Base-by-base conservation (phyloP, 768 basidiomycete genomes). In the Auriscalpium orientale region DNA sequence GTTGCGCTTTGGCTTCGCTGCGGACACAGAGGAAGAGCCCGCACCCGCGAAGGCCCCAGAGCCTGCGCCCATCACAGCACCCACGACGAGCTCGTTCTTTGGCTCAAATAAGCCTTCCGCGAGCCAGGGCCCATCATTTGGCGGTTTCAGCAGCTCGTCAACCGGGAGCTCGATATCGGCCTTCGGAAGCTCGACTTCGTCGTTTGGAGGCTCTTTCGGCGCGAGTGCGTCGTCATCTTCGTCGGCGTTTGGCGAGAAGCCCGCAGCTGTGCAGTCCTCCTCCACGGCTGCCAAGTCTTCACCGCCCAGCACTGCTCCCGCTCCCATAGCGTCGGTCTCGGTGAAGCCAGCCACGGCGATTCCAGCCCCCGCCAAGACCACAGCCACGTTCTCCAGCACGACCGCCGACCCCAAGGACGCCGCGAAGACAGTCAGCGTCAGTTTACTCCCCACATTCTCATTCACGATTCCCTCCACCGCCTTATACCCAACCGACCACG, bases 1-100 rank as follows among this genome's bases (percentile, higher is more conserved):
- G 65, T 74, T 91, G 55, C 80, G 89, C 28, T 85, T 77, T 62
- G 87, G 87, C 61, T 81, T 85, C 67, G 80, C 82, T 48, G 77
- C 80, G 3, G 85, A 85, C 53, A 47, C 38, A 10, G 56, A 62
- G 49, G 16, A 57, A n/a, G 56, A 28, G 28, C 28, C 28, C 7
- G 28, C 28, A 28, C 28, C 28, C 4, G 28, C 28, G 28, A 28
- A 28, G 28, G 28, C 28, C 28, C 28, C 28, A 28, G 28, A 28
- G 28, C 28, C 28, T 28, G 28, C 52, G 5, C 11, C 46, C 20
- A 16, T 21, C 34, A 15, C 46, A n/a, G 15, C 22, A n/a, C 36
- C 46, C 12, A 13, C 40, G 21, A 28, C 45, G 15, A 35, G 20
- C 11, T 20, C 46, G 13, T 22, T 51, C 20, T 20, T 36, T 22